Evolutionary conservation across 1,139 yeast species (phyloP).

Genomic region (Kluyveromyces sp.): DNA sequence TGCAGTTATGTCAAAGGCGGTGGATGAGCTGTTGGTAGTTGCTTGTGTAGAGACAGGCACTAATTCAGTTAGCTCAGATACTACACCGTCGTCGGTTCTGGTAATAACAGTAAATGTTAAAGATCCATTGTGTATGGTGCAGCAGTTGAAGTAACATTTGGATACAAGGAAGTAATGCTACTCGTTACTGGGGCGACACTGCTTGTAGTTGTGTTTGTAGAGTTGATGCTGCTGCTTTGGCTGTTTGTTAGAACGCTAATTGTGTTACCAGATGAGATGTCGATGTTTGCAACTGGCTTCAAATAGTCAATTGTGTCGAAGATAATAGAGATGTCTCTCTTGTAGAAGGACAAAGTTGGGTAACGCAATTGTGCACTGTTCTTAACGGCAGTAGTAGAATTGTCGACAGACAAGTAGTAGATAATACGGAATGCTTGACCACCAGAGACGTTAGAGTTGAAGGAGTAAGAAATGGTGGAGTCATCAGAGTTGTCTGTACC

Average conservation of each 20-base stretch:
- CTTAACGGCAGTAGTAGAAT: constrained; percentile 9
- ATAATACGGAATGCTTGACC: constrained; percentile 23
- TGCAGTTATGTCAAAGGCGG: neutral
- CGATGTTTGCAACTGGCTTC: constrained; percentile 8
- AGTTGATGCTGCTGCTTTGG: neutral
- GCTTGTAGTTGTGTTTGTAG: constrained; percentile 1
- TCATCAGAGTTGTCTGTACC: constrained; percentile 19
- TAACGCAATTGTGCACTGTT: constrained; percentile 12
- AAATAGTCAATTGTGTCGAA: constrained; percentile 9
- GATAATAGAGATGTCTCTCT: constrained; percentile 12
- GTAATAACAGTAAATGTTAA: constrained; percentile 13
- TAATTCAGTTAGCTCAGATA: constrained; percentile 12
- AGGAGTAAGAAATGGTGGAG: constrained; percentile 13
- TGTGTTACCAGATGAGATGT: constrained; percentile 5
- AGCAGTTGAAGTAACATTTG: constrained; percentile 3
- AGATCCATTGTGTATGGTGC: constrained; percentile 3
- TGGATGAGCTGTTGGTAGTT: neutral
- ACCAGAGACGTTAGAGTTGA: constrained; percentile 22
- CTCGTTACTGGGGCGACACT: constrained; percentile 1
- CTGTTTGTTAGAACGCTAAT: constrained; percentile 6
- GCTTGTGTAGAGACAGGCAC: constrained; percentile 11
- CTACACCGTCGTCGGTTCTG: constrained; percentile 10
- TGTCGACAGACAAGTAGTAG: constrained; percentile 15
- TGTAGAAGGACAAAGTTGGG: constrained; percentile 7
- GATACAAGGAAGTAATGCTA: neutral